Evolutionary conservation across 225 moss, liverwort and hornwort genomes (phyloP), one percentile per base, ranked within the genome.

Genomic region (Sphagnum contortum): DNA sequence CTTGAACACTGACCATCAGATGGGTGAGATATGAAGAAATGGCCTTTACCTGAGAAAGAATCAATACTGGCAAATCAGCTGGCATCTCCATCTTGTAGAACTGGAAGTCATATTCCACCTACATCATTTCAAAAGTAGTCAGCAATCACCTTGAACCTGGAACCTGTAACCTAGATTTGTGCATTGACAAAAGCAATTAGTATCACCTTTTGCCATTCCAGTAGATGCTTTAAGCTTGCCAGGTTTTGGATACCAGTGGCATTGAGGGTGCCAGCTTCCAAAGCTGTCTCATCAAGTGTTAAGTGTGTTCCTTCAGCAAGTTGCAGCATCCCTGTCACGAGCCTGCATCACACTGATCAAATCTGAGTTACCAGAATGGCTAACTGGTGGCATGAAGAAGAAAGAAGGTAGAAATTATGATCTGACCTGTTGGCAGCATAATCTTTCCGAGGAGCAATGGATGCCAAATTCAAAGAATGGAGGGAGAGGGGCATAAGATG

Each of bases 41-140:
- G 29, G 29, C 29, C 5, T 4, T 13, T 79, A 85, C 85, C 85
- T 85, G 78, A 13, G 98, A 98, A 53, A 87, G 77, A 48, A 98
- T 86, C 59, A 93, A 80, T 48, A 93, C 81, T 58, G 91, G 93
- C 14, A 98, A 66, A 74, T 98, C 93, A 63, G 88, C 80, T 45
- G 80, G 77, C 79, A 91, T 91, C 58, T 88, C 84, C 79, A 98
- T 73, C 65, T 82, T 87, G 76, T 98, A 88, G 70, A 79, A 93
- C 67, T 93, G 77, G 57, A 93, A 98, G 67, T 93, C 91, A 64
- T 98, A 98, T 63, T 89, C 88, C 9, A 98, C 88, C 92, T 98
- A 81, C 50, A 62, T 55, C 59, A 66, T 59, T 10, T 11, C 10
- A 47, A 10, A 13, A 57, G 57, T 9, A 11, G 8, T 13, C 56